Conservation (phyloP, 1,284 basidiomycete species). For the Naganishia albida region DNA sequence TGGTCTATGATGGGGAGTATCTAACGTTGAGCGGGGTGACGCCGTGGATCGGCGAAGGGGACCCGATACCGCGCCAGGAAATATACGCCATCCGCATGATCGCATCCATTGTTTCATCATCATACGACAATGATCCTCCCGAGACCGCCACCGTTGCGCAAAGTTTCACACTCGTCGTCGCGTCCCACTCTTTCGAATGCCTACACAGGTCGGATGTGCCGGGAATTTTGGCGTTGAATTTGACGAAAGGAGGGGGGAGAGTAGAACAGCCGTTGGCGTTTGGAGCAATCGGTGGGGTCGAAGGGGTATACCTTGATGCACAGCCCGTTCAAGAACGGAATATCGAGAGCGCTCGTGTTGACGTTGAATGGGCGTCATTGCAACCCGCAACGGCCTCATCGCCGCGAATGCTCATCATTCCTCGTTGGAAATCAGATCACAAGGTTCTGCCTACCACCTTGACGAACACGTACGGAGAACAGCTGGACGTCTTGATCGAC, state of each 20-base stretch:
- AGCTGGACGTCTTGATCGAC: constrained; percentile 2
- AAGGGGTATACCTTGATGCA: constrained; percentile 5
- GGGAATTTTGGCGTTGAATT: constrained; percentile 2
- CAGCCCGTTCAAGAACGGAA: not conserved
- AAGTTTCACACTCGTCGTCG: constrained; percentile 15
- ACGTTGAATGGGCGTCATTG: not conserved
- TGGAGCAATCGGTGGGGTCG: not conserved
- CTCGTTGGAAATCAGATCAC: not conserved
- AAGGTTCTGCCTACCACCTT: not conserved
- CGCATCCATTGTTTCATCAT: not conserved
- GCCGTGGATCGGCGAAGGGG: not conserved
- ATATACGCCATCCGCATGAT: constrained; percentile 4
- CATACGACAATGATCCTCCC: not conserved
- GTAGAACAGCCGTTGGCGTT: constrained; percentile 6
- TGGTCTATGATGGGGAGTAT: constrained; percentile 4
- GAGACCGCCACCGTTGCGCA: not conserved
- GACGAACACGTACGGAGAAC: constrained; percentile 1
- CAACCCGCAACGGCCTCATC: not conserved
- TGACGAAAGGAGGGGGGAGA: constrained; percentile 11
- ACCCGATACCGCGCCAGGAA: not conserved
- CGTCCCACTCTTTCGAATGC: constrained; percentile 7
- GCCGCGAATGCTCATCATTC: constrained; percentile 6
- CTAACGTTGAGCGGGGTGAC: constrained; percentile 19
- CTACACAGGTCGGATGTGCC: not conserved
- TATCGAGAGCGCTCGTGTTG: not conserved